phyloP scores from a whole-genome alignment of 1,284 basidiomycete genomes.

The Wolfiporia cocos region DNA sequence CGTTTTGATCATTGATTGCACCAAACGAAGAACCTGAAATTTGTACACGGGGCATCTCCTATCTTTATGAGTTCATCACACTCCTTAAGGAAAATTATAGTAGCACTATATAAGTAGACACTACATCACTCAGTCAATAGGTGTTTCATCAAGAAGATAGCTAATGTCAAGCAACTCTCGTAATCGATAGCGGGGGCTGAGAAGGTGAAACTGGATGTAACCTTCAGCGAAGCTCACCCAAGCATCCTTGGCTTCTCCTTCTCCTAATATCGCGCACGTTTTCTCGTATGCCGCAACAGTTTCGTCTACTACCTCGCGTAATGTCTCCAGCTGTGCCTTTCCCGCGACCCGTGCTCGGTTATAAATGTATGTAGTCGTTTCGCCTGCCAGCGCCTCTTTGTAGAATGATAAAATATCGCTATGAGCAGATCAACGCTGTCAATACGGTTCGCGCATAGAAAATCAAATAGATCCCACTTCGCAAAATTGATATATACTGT shows the following conservation, averaged over 20 bases:
- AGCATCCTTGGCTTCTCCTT: background rate
- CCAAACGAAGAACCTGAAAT: background rate
- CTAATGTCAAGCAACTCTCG: background rate
- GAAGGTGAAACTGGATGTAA: background rate
- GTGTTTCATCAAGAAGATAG: background rate
- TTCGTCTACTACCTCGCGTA: conserved; percentile 2
- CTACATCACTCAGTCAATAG: background rate
- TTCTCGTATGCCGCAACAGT: background rate
- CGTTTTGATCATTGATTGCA: background rate
- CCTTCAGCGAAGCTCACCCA: conserved; percentile 1
- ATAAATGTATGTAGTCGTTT: conserved; percentile 1
- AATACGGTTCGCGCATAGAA: background rate
- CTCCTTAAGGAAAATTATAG: background rate
- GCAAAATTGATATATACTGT: background rate
- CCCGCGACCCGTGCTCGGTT: background rate
- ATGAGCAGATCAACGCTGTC: background rate
- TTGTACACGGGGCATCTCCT: background rate
- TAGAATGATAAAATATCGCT: conserved; percentile 4
- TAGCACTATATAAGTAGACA: background rate
- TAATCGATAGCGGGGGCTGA: background rate
- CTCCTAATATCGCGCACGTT: background rate
- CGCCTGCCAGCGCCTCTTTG: conserved; percentile 1
- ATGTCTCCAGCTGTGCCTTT: background rate
- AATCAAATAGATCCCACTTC: background rate
- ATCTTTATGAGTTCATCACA: no score